These are phyloP conservation scores for Penicillium odoratum DNA, from an alignment of 495 filamentous ascomycete genomes.

Conservation along the genomic window DNA sequence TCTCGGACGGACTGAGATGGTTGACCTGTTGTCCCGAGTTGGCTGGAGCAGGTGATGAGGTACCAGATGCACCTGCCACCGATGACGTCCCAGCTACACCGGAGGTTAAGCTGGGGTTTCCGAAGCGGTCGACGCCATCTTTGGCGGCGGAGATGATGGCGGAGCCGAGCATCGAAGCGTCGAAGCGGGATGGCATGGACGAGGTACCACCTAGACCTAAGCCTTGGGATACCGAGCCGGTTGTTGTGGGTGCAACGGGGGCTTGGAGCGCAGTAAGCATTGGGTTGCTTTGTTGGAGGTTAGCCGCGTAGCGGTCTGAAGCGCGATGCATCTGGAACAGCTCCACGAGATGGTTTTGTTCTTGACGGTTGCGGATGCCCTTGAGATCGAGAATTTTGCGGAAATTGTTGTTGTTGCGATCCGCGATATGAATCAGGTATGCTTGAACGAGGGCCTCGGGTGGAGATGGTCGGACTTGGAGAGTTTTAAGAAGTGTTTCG, in stretches of 20 bases:
- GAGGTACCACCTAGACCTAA: conserved; percentile 39
- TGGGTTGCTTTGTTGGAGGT: conserved; percentile 45
- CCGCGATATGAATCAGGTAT: conserved; percentile 91
- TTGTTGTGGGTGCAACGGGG: conserved; percentile 40
- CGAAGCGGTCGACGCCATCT: conserved; percentile 87
- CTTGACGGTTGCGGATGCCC: conserved; percentile 72
- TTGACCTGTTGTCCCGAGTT: conserved; percentile 17
- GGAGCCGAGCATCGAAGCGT: conserved; percentile 70
- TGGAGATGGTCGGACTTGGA: conserved; percentile 89
- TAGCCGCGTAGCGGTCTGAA: conserved; percentile 52
- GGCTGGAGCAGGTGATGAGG: conserved; percentile 21
- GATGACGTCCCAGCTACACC: conserved; percentile 25
- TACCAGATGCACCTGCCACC: conserved; percentile 18
- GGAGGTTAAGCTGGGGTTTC: conserved; percentile 52
- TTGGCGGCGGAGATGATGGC: conserved; percentile 79
- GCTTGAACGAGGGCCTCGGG: conserved; percentile 94
- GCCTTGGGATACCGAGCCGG: conserved; percentile 44
- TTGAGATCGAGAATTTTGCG: conserved; percentile 94
- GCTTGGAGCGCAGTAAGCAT: conserved; percentile 41
- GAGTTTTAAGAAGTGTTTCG: conserved; percentile 90
- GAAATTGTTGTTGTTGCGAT: conserved; percentile 91
- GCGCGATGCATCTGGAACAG: conserved; percentile 82
- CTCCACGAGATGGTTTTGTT: conserved; percentile 82
- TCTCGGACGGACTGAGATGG: conserved; percentile 23
- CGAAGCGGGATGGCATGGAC: conserved; percentile 61